Evolutionary conservation across 2,329 filamentous ascomycete species (phyloP).

Genomic region (Fusarium coicis): DNA sequence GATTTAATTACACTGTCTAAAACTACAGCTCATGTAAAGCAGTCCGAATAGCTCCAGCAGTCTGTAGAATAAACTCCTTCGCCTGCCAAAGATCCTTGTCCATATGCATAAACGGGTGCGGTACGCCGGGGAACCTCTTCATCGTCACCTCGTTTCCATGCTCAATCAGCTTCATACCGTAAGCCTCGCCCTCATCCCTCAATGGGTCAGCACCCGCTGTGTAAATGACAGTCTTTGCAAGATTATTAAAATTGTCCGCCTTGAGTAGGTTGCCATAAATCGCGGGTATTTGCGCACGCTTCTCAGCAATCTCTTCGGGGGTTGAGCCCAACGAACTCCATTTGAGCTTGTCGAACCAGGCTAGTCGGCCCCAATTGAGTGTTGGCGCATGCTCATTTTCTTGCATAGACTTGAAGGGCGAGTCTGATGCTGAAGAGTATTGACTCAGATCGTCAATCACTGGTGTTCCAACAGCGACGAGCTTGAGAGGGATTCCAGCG

Average conservation of each 20-base stretch:
- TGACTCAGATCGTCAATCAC: constrained; percentile 5
- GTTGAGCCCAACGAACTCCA: background rate
- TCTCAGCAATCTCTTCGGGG: background rate
- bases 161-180: constrained; percentile 55
- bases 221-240: constrained; percentile 2
- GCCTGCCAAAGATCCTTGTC: constrained; percentile 52
- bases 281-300: background rate
- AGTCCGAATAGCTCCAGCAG: constrained; percentile 46
- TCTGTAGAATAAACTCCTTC: constrained; percentile 48
- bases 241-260: background rate
- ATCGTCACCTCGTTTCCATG: constrained; percentile 58
- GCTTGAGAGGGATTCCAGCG: background rate
- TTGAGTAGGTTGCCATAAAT: constrained; percentile 5
- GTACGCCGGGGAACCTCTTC: constrained; percentile 58
- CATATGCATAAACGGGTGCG: constrained; percentile 64
- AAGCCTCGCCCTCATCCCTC: constrained; percentile 61
- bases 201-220: constrained; percentile 35
- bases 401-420: background rate
- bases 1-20: background rate
- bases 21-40: background rate
- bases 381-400: constrained; percentile 14
- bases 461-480: constrained; percentile 7
- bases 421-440: constrained; percentile 10
- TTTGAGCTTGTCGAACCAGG: constrained; percentile 19
- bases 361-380: constrained; percentile 1